Conservation (phyloP, 2,329 filamentous ascomycete genomes). For the Cladosporium halotolerans region DNA sequence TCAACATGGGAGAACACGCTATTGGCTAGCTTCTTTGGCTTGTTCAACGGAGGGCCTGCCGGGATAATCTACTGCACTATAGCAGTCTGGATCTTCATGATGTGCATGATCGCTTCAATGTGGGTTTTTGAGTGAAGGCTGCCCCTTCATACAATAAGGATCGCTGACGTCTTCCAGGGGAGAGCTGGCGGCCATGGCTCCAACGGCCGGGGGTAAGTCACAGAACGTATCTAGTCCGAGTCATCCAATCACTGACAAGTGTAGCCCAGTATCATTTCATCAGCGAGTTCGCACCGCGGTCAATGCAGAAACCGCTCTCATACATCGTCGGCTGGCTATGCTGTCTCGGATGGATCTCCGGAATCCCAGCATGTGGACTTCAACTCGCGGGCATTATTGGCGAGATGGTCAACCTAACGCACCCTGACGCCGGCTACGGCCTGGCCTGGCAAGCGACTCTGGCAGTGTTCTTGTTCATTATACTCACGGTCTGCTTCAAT, state of each 20-base stretch:
- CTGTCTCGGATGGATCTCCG: slow-evolving; percentile 30
- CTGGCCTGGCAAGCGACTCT: slow-evolving; percentile 29
- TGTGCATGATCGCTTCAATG: slow-evolving; percentile 28
- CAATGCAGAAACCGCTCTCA: slow-evolving; percentile 38
- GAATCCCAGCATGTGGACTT: slow-evolving; percentile 26
- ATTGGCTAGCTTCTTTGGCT: slow-evolving; percentile 27
- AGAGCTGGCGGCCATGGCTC: slow-evolving; percentile 30
- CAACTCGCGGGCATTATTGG: slow-evolving; percentile 27
- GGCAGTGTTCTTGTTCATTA: slow-evolving; percentile 31
- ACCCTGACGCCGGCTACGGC: slow-evolving; percentile 19
- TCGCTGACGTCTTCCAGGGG: slow-evolving; percentile 18
- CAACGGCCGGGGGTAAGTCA: slow-evolving; percentile 22
- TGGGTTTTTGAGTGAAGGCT: slow-evolving; percentile 6
- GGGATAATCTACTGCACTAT: slow-evolving; percentile 29
- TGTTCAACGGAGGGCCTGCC: slow-evolving; percentile 27
- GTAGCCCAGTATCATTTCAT: slow-evolving; percentile 30
- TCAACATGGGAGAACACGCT: slow-evolving; percentile 50
- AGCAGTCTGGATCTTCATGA: slow-evolving; percentile 28
- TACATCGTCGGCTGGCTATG: slow-evolving; percentile 41
- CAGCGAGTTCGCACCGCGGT: slow-evolving; percentile 37
- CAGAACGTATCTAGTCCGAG: too few relatives aligned
- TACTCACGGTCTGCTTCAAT: slow-evolving; percentile 31
- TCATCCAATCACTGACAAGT: neutral
- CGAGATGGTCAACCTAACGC: slow-evolving; percentile 25
- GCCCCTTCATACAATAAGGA: neutral